These are phyloP conservation scores for Aeminium ludgeri DNA, from an alignment of 495 filamentous ascomycete genomes.

Conservation along the genomic window DNA sequence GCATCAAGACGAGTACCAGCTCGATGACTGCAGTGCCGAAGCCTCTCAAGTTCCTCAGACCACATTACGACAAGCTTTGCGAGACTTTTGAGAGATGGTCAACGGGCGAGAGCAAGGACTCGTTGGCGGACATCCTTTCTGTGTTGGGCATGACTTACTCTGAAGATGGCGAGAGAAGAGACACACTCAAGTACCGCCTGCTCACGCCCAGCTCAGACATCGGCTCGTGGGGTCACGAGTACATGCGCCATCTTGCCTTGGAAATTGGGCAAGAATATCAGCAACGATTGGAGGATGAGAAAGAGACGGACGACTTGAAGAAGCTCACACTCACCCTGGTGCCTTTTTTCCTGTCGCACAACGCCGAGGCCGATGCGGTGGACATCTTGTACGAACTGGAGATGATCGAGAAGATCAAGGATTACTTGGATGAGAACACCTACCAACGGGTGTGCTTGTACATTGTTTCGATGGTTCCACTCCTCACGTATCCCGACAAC, in stretches of 20 bases:
- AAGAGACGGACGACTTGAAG: constrained; percentile 53
- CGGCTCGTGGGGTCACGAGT: constrained; percentile 97
- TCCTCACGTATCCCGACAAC: constrained; percentile 93
- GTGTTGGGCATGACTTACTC: constrained; percentile 99
- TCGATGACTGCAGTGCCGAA: constrained; percentile 99
- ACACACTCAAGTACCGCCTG: constrained; percentile 88
- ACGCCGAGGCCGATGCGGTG: constrained; percentile 94
- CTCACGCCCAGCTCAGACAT: constrained; percentile 81
- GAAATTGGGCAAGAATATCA: constrained; percentile 91
- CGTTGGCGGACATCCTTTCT: constrained; percentile 85
- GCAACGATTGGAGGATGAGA: constrained; percentile 53
- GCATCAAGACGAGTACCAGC: constrained; percentile 95
- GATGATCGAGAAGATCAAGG: constrained; percentile 81
- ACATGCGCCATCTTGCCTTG: constrained; percentile 84
- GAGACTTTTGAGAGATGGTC: constrained; percentile 80
- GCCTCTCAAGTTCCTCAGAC: constrained; percentile 91
- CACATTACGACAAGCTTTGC: constrained; percentile 77
- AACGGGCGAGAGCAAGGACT: constrained; percentile 66
- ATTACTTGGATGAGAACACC: constrained; percentile 83
- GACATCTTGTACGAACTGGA: constrained; percentile 93
- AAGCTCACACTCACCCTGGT: constrained; percentile 72
- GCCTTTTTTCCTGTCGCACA: constrained; percentile 89
- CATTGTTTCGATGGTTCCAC: constrained; percentile 95
- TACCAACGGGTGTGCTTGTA: constrained; percentile 88
- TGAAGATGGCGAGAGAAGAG: constrained; percentile 86